Evolutionary conservation across 2,329 filamentous ascomycete genomes (phyloP), one percentile per base, ranked within the genome.

Genomic region (Cryphonectria radicalis): DNA sequence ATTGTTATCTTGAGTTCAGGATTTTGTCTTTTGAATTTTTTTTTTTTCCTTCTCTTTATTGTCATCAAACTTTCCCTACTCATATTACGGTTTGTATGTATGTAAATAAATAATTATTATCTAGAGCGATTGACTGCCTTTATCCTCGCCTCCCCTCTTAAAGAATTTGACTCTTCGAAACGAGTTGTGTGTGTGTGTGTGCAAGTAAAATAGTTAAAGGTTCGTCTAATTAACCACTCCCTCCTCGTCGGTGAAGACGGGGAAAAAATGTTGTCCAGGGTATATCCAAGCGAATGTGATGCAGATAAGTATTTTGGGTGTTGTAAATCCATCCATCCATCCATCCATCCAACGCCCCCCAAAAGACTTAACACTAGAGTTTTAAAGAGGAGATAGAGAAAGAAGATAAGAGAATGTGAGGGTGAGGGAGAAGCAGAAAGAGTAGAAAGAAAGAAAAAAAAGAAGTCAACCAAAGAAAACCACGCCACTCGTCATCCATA

Each of bases 401-500:
- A 28, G 40, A 43, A 64, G 37, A 32, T 3, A 37, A 32, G 40
- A 42, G 35, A 7, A 11, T 1, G 42, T 11, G 5, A 55, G 37
- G 28, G 64, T 35, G 17, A 32, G 10, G 42, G 55, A 57, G 37
- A 63, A 42, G 25, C 25, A 53, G 42, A 53, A 37, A 65, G 53
- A 25, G 10, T 28, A 67, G 46, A 17, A 25, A 64, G 19, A 35
- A 3, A 40, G 2, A 19, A 19, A 10, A 2, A 8, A 10, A 40
- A n/a, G 35, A 4, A n/a, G 53, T 22, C 53, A n/a, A 28, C n/a
- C 55, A 59, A 13, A 59, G 53, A 57, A 28, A 3, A n/a, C 7
- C 7, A 57, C 53, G 8, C 10, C 37, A 13, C 14, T 40, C 37
- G 8, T 40, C 37, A 68, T 7, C 79, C 83, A 75, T 83, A 90